These are phyloP conservation scores for Mucor indicus DNA, from an alignment of 371 early-diverging fungal genomes.

Conservation along the genomic window DNA sequence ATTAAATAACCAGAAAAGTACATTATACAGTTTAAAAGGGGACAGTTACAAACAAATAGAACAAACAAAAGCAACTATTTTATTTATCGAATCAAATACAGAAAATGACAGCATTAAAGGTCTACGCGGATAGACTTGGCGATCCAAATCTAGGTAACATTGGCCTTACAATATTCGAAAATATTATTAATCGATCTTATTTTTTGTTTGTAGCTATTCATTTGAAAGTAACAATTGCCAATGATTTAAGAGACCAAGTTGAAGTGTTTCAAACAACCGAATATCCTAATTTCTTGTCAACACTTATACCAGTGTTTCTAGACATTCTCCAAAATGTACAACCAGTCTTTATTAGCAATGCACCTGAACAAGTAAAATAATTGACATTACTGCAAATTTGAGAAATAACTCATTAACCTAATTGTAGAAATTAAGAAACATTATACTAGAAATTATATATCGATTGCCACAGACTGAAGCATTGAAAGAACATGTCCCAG, in stretches of 20 bases:
- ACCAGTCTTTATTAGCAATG: slow-evolving; percentile 78
- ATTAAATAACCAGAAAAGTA: too few species aligned
- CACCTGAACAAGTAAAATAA: slow-evolving; percentile 76
- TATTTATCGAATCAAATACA: neutral
- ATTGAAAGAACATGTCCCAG: slow-evolving; percentile 60
- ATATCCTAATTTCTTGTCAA: slow-evolving; percentile 73
- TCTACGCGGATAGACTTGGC: slow-evolving; percentile 66
- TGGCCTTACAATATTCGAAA: neutral
- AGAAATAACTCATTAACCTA: too few species aligned
- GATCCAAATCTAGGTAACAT: slow-evolving; percentile 57
- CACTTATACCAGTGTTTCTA: slow-evolving; percentile 81
- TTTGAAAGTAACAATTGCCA: slow-evolving; percentile 82
- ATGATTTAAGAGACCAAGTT: slow-evolving; percentile 87
- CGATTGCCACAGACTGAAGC: slow-evolving; percentile 87
- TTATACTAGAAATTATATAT: slow-evolving; percentile 90
- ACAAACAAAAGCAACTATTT: too few species aligned
- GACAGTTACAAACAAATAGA: too few species aligned
- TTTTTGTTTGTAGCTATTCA: slow-evolving; percentile 32
- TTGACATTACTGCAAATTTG: neutral
- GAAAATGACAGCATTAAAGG: slow-evolving; percentile 56
- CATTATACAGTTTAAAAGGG: too few species aligned
- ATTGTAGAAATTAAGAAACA: slow-evolving; percentile 91
- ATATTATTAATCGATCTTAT: neutral
- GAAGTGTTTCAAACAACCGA: slow-evolving; percentile 87
- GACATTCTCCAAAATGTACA: slow-evolving; percentile 73